Conservation (phyloP, 805 yeast species). For the Lachancea nothofagi region DNA sequence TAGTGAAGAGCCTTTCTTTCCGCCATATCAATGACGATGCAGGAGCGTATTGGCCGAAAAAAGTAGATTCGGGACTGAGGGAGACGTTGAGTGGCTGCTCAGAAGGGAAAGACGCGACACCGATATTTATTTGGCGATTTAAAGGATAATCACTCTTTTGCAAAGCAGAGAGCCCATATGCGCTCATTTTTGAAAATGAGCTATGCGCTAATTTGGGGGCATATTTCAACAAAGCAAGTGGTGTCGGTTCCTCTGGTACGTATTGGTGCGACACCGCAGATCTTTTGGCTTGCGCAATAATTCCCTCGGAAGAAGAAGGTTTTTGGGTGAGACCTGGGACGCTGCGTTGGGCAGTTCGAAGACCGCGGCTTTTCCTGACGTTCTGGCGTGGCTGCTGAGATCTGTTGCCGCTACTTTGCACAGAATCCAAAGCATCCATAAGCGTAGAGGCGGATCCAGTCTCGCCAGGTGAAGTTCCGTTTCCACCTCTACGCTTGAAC, state of each 20-base stretch:
- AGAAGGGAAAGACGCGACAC: slow-evolving; percentile 10
- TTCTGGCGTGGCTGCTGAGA: not conserved
- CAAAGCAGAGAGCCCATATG: slow-evolving; percentile 20
- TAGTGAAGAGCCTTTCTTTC: slow-evolving; percentile 25
- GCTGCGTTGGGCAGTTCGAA: slow-evolving; percentile 9
- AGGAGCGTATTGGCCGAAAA: slow-evolving; percentile 64
- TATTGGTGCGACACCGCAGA: slow-evolving; percentile 13
- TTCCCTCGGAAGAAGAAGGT: slow-evolving; percentile 3
- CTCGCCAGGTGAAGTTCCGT: slow-evolving; percentile 7
- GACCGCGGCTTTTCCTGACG: slow-evolving; percentile 4
- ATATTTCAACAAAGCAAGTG: slow-evolving; percentile 23
- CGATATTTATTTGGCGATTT: slow-evolving; percentile 21
- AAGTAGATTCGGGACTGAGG: slow-evolving; percentile 43
- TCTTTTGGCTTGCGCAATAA: slow-evolving; percentile 7
- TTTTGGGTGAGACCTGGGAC: slow-evolving; percentile 16
- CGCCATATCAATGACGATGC: slow-evolving; percentile 41
- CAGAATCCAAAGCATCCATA: slow-evolving; percentile 15
- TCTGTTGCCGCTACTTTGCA: not conserved
- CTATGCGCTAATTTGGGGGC: slow-evolving; percentile 20
- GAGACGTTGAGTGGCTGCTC: slow-evolving; percentile 13
- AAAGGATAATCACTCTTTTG: slow-evolving; percentile 24
- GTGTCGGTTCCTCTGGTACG: slow-evolving; percentile 24
- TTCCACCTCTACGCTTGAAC: slow-evolving; percentile 12
- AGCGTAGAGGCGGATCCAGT: slow-evolving; percentile 6
- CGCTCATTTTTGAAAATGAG: slow-evolving; percentile 17